These are phyloP conservation scores for Moesziomyces parantarcticus DNA, from an alignment of 1,284 basidiomycete species.

Conservation along the genomic window DNA sequence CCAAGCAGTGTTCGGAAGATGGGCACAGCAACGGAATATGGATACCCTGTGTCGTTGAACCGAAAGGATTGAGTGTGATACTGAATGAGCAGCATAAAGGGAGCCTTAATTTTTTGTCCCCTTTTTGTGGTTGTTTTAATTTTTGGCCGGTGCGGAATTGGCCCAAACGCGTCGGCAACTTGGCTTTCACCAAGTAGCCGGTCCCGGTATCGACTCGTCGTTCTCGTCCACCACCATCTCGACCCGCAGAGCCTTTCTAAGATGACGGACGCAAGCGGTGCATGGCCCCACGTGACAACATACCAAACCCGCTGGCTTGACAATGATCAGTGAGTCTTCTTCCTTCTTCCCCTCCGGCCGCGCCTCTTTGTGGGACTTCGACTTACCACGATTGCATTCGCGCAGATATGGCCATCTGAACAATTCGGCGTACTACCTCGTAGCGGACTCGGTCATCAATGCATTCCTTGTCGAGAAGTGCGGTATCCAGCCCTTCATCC, in stretches of 20 bases:
- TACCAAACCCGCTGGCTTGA: constrained; percentile 55
- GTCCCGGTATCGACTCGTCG: not conserved
- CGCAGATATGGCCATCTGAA: constrained; percentile 55
- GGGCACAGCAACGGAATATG: not conserved
- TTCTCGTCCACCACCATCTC: not conserved
- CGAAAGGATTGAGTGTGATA: too few species aligned
- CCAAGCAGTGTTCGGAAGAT: not conserved
- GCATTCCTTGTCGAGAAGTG: constrained; percentile 47
- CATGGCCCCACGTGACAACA: constrained; percentile 26
- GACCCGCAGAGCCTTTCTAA: not conserved
- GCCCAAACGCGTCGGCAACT: not conserved
- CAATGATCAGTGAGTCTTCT: constrained; percentile 47
- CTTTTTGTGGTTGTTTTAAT: not conserved
- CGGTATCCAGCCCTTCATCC: constrained; percentile 38
- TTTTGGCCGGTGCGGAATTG: not conserved
- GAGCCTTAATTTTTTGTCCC: not conserved
- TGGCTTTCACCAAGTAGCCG: not conserved
- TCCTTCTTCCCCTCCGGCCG: not conserved
- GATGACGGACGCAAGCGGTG: constrained; percentile 26
- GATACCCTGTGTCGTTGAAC: constrained; percentile 7
- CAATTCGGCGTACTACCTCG: constrained; percentile 52
- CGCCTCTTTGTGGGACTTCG: not conserved
- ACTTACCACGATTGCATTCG: not conserved
- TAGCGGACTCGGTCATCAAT: constrained; percentile 51
- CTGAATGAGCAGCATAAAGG: not conserved